Conservation (phyloP, 1,284 basidiomycete genomes). For the Naganishia cerealis region DNA sequence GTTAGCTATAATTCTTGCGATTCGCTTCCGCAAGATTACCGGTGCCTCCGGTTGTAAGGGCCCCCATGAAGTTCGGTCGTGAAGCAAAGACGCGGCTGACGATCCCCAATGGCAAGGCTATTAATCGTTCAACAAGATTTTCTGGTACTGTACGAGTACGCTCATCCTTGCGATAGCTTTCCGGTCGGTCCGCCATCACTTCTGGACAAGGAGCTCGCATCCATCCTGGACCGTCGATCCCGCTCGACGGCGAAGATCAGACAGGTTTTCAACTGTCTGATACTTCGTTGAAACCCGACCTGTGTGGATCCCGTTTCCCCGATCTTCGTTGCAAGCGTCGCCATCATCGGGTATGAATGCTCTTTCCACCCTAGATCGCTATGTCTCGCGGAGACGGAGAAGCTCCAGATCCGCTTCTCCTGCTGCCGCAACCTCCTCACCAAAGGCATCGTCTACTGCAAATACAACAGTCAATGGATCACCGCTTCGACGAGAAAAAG, state of each 20-base stretch:
- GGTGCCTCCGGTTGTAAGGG: constrained; percentile 9
- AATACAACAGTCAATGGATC: background rate
- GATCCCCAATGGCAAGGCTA: background rate
- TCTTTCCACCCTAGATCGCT: constrained; percentile 24
- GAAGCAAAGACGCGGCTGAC: background rate
- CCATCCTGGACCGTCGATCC: background rate
- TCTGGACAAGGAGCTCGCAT: background rate
- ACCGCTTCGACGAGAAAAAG: constrained; percentile 4
- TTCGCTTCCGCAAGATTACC: background rate
- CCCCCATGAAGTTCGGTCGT: constrained; percentile 6
- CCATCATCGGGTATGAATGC: constrained; percentile 10
- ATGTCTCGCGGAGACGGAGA: constrained; percentile 13
- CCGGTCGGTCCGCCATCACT: background rate
- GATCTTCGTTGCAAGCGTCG: background rate
- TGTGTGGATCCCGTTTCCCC: background rate
- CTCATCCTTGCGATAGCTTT: background rate
- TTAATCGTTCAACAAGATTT: background rate
- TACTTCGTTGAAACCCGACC: background rate
- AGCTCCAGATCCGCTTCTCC: background rate
- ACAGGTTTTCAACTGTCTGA: background rate
- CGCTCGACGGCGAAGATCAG: background rate
- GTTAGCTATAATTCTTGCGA: no score
- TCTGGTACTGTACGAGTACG: background rate
- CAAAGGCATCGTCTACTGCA: background rate
- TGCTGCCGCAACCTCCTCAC: background rate